Evolutionary conservation across 768 basidiomycete species (phyloP).

Genomic region (Serendipita sp.): DNA sequence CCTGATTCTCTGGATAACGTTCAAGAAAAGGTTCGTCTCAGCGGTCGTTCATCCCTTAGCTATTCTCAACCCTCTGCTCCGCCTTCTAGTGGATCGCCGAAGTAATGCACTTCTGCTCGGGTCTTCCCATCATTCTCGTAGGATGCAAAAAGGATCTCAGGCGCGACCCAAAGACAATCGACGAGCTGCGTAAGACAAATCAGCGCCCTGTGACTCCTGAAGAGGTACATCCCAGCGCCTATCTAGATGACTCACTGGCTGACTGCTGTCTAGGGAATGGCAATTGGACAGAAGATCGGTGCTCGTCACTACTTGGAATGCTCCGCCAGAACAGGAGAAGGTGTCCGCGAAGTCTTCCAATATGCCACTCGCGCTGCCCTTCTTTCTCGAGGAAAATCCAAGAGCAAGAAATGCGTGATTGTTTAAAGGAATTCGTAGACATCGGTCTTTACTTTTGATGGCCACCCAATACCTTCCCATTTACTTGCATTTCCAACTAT

Average conservation of each 20-base stretch:
- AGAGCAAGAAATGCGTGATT: slow-evolving; percentile 15
- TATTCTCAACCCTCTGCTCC: slow-evolving; percentile 4
- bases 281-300: slow-evolving; percentile 88
- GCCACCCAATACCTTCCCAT: neutral
- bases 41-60: neutral
- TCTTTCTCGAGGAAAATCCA: slow-evolving; percentile 28
- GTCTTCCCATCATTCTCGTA: slow-evolving; percentile 89
- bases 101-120: slow-evolving; percentile 93
- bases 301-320: slow-evolving; percentile 96
- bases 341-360: slow-evolving; percentile 97
- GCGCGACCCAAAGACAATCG: slow-evolving; percentile 81
- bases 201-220: slow-evolving; percentile 90
- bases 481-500: neutral
- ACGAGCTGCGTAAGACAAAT: slow-evolving; percentile 84
- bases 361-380: slow-evolving; percentile 89
- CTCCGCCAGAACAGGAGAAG: slow-evolving; percentile 89
- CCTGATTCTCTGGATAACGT: slow-evolving; percentile 99
- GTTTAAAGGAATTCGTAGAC: slow-evolving; percentile 7
- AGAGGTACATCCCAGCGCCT: slow-evolving; percentile 38
- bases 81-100: slow-evolving; percentile 83
- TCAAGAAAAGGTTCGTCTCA: slow-evolving; percentile 79
- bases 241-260: neutral
- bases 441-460: neutral
- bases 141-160: slow-evolving; percentile 98
- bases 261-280: slow-evolving; percentile 52